Evolutionary conservation across 2,329 filamentous ascomycete species (phyloP), one percentile per base, ranked within the genome.

Genomic region (Nothomitra cinnamomea): DNA sequence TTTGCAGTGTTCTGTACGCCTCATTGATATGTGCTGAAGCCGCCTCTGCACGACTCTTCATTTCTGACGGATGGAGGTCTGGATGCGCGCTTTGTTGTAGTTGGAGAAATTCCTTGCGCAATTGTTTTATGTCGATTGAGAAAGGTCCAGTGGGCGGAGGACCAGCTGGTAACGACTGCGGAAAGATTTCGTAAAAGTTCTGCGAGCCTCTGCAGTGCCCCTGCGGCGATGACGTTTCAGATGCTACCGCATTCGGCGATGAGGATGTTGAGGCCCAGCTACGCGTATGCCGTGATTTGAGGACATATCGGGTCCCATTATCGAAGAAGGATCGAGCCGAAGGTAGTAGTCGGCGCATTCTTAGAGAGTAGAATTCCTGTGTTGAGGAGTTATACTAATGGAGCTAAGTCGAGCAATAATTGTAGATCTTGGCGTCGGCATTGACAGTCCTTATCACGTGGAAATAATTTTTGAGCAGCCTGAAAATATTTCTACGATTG

Each of bases 171-270:
- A 95, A 75, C 2, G 88, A 85, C 32, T 76, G 65, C 1, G 89
- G 88, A 73, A 98, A 98, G 69, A 96, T 79, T 54, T 82, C 79
- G 75, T 95, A 96, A 74, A 90, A 79, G 53, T 82, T 87, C 58
- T 25, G 22, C 45, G 53, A 36, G 40, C 50, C 32, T 3, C 2
- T 17, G 12, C 6, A n/a, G 35, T 10, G 19, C n/a, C 50, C 2
- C n/a, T 17, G 10, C 25, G 19, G 32, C 19, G n/a, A 24, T 35
- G 19, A 32, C 19, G n/a, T 24, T 35, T 2, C n/a, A 35, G 13
- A 10, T 10, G 13, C n/a, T n/a, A 15, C 25, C 32, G 25, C 25
- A 49, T 10, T 21, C 25, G 22, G 13, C n/a, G 10, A 19, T 25
- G 22, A 48, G 22, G 43, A 24, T 32, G 24, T 13, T 24, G 17